A percentile compares a stretch with the other conserved stretches of the same genome.
phyloP scores from a whole-genome alignment of 352 stramenopile species.

The Pythium monospermum region DNA sequence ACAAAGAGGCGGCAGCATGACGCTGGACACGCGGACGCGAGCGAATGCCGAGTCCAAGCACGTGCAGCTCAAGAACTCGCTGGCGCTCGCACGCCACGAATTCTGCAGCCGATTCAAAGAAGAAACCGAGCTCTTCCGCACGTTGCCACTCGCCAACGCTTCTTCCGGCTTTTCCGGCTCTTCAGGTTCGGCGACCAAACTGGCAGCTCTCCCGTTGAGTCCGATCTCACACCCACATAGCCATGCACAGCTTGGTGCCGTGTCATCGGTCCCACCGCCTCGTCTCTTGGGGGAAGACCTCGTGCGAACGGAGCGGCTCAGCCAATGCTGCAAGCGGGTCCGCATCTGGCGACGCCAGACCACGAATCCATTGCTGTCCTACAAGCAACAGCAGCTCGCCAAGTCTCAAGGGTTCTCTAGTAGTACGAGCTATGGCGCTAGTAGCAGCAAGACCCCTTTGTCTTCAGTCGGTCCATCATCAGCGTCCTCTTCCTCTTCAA shows the following conservation, averaged over 20 bases:
- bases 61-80: conserved; percentile 50
- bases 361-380: conserved; percentile 60
- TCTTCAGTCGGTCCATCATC: no score
- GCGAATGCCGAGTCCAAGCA: conserved; percentile 51
- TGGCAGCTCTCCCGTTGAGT: conserved; percentile 3
- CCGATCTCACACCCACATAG: conserved; percentile 6
- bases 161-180: no score
- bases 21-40: conserved; percentile 59
- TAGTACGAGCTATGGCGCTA: no score
- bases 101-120: conserved; percentile 44
- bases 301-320: conserved; percentile 48
- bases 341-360: conserved; percentile 57
- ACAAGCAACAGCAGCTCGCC: conserved; percentile 41
- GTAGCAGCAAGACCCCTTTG: neutral
- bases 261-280: neutral
- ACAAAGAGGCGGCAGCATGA: no score
- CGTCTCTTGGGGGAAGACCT: conserved; percentile 31
- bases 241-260: no score
- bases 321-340: conserved; percentile 73
- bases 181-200: no score
- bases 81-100: conserved; percentile 34
- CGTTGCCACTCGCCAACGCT: conserved; percentile 16
- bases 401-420: neutral
- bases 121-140: conserved; percentile 50
- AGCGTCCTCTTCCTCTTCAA: conserved; percentile 56